Evolutionary conservation across 192 early-diverging fungal genomes (phyloP), one percentile per base, ranked within the genome.

Genomic region (Backusella tarrabulga): DNA sequence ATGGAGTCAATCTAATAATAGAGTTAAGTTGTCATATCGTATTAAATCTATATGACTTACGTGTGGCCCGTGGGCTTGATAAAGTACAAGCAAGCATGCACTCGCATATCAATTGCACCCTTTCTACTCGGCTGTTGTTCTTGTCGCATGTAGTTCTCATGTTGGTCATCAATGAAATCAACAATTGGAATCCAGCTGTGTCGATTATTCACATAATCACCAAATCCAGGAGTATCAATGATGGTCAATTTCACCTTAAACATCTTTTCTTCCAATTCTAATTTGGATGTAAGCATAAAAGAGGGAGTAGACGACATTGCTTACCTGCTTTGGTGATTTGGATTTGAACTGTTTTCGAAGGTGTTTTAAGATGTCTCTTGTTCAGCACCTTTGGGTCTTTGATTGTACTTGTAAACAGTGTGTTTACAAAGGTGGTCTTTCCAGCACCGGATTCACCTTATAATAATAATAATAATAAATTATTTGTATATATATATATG

Each of bases 161-260:
- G 97, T 80, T 95, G 95, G 67, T 93, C 94, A 88, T 98, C 95
- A 83, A 99, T 95, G 82, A 95, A 93, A 79, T 97, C 92, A 81
- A 97, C 81, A 79, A 99, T 95, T 6, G 98, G 96, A 83, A 96
- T 92, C 97, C 97, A 99, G 82, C 93, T 94, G 76, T 80, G 91
- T 71, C 97, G 93, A 85, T 99, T 99, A 86, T 98, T 99, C 82
- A 99, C 94, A 83, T 95, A 95, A 82, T 99, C 97, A 76, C 97
- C 97, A 82, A 96, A 99, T 21, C 97, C 97, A 56, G 98, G 98
- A 19, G 98, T 98, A 81, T 99, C 98, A 50, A 97, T 96, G 38
- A 98, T 93, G 63, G 92, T 97, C 14, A 99, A 89, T 78, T 94
- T 93, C 68, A 99, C 90, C 78, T 92, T 92, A 74, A 99, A 95